Evolutionary conservation across 2,329 filamentous ascomycete species (phyloP).

Genomic region (Fusarium chlamydosporum): DNA sequence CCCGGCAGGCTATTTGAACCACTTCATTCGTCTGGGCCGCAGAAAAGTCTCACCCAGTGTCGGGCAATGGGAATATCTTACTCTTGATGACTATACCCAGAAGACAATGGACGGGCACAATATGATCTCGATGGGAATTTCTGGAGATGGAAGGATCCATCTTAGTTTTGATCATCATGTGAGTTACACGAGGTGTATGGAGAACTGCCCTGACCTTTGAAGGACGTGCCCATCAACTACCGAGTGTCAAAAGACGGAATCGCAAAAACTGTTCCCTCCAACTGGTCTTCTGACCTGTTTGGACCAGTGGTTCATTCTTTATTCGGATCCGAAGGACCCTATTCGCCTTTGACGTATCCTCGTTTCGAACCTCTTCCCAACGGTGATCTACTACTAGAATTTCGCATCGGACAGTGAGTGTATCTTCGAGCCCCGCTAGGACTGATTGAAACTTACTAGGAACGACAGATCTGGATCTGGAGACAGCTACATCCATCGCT

Average conservation of each 20-base stretch:
- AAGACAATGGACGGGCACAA: conserved; percentile 42
- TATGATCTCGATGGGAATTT: conserved; percentile 44
- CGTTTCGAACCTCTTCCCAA: conserved; percentile 29
- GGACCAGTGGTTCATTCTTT: conserved; percentile 31
- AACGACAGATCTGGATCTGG: conserved; percentile 26
- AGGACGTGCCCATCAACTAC: conserved; percentile 41
- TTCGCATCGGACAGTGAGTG: conserved; percentile 38
- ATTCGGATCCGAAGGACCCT: conserved; percentile 25
- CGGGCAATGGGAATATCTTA: conserved; percentile 30
- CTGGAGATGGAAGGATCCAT: conserved; percentile 39
- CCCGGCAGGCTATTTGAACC: conserved; percentile 26
- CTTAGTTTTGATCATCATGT: conserved; percentile 42
- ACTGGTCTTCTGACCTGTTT: conserved; percentile 31
- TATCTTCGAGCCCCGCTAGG: fast-evolving
- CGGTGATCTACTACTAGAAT: conserved; percentile 32
- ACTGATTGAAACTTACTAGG: fast-evolving
- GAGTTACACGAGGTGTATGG: fast-evolving
- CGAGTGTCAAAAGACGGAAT: conserved; percentile 21
- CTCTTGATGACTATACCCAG: conserved; percentile 30
- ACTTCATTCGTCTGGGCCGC: conserved; percentile 30
- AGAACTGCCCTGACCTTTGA: not conserved
- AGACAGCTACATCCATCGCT: conserved; percentile 42
- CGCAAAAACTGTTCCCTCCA: conserved; percentile 10
- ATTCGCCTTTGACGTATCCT: conserved; percentile 32
- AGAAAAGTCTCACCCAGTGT: conserved; percentile 17